Conservation (phyloP, 257 asterid species). For the Haberlea rhodopensis region DNA sequence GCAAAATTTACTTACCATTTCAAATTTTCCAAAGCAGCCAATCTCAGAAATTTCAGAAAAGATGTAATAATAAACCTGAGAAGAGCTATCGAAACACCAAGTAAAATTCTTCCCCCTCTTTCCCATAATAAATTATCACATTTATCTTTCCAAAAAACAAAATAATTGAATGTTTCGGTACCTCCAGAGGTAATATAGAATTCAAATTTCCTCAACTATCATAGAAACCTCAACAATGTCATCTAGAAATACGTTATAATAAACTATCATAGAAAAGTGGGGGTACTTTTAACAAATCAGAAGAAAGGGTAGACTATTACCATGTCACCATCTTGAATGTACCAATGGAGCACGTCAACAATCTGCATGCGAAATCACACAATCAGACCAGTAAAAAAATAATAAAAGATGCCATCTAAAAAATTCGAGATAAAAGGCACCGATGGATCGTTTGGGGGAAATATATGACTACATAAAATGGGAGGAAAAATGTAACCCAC, state of each 20-base stretch:
- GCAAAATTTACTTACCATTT: background rate
- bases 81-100: too few species aligned
- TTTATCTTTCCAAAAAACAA: too few species aligned
- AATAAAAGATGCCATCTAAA: background rate
- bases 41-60: background rate
- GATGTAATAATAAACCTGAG: background rate
- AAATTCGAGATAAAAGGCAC: background rate
- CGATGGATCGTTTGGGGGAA: background rate
- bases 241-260: background rate
- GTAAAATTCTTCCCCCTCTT: background rate
- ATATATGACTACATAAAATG: background rate
- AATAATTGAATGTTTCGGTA: background rate
- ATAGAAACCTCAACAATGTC: background rate
- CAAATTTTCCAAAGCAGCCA: background rate
- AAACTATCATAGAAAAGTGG: background rate
- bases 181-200: background rate
- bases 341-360: slow-evolving; percentile 73
- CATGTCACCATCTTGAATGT: slow-evolving; percentile 80
- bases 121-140: too few species aligned
- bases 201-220: too few species aligned
- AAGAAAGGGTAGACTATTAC: slow-evolving; percentile 35
- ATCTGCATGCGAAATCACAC: slow-evolving; percentile 56
- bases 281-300: background rate
- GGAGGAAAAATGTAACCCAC: background rate
- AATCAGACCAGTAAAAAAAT: slow-evolving; percentile 20